phyloP scores from a whole-genome alignment of 306 rosid genomes.

The Acmispon strigosus region DNA sequence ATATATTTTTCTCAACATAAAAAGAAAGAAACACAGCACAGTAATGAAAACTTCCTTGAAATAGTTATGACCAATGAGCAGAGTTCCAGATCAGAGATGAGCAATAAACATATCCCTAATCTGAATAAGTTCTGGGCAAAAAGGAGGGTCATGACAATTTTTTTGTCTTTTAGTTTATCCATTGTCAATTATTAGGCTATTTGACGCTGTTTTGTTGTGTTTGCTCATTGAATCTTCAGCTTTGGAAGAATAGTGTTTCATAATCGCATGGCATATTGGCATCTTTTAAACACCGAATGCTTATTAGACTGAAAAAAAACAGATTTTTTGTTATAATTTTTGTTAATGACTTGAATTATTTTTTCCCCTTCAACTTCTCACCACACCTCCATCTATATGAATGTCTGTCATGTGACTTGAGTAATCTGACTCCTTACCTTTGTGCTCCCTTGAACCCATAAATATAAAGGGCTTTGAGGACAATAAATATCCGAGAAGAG shows the following conservation, averaged over 20 bases:
- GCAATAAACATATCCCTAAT: background rate
- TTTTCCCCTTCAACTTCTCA: background rate
- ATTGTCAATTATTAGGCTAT: background rate
- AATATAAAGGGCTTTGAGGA: constrained; percentile 72
- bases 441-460: background rate
- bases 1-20: background rate
- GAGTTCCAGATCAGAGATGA: background rate
- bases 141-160: background rate
- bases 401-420: background rate
- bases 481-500: constrained; percentile 82
- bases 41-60: background rate
- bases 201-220: background rate
- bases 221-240: background rate
- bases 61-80: background rate
- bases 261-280: background rate
- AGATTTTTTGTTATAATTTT: background rate
- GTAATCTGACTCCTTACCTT: constrained; percentile 5
- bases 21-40: background rate
- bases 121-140: background rate
- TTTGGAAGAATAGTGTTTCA: background rate
- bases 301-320: background rate
- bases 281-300: background rate
- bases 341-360: background rate
- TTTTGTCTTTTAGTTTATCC: background rate
- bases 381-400: background rate